phyloP scores from a whole-genome alignment of 23 red algal genomes.

The Gracilaria gracilis region DNA sequence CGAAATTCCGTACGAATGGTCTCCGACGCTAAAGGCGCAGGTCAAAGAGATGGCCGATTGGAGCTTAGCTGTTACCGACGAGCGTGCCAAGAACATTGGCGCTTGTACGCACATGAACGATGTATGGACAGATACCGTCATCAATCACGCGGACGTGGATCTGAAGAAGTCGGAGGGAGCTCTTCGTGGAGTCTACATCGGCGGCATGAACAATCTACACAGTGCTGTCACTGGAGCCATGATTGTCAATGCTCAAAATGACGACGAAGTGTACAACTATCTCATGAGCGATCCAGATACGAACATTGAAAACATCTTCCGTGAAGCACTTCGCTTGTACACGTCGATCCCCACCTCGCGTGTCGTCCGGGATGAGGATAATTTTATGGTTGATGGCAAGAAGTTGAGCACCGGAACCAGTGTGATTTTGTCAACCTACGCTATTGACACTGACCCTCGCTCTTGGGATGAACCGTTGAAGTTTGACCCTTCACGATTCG shows the following conservation, averaged over 20 bases:
- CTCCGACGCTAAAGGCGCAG: background rate
- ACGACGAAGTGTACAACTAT: constrained; percentile 2
- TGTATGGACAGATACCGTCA: constrained; percentile 7
- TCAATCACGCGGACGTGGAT: constrained; percentile 16
- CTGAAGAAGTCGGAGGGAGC: background rate
- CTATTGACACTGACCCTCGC: constrained; percentile 11
- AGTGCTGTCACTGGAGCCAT: background rate
- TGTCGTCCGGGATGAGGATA: constrained; percentile 12
- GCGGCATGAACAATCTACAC: constrained; percentile 19
- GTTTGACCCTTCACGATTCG: constrained; percentile 6
- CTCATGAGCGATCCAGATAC: background rate
- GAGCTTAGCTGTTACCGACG: background rate
- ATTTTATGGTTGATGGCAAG: constrained; percentile 27
- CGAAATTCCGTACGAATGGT: constrained; percentile 31
- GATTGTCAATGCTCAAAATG: background rate
- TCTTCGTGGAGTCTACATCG: background rate
- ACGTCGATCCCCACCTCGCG: constrained; percentile 15
- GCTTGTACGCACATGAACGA: background rate
- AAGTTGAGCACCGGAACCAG: background rate
- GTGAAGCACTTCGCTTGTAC: constrained; percentile 14
- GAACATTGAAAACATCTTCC: background rate
- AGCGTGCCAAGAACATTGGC: background rate
- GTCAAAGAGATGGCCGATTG: background rate
- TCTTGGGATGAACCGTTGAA: constrained; percentile 13
- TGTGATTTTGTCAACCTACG: constrained; percentile 23